These are phyloP conservation scores for Salix purpurea DNA, from an alignment of 345 rosid species.

Conservation along the genomic window DNA sequence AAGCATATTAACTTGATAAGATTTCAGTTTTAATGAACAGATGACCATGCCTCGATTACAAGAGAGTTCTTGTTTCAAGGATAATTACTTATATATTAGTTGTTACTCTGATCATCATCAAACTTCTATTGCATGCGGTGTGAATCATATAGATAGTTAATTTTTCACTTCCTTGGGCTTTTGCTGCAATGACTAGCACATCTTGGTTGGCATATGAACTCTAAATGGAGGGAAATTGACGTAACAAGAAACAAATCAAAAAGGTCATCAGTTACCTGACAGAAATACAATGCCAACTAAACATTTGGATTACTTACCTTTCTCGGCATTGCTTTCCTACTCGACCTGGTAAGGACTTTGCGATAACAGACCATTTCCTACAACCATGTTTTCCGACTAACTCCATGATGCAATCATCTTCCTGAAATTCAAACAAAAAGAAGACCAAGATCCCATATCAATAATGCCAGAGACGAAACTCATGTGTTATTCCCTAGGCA, in stretches of 20 bases:
- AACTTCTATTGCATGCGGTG: too few relatives aligned
- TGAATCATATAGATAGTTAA: too few relatives aligned
- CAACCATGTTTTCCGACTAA: conserved; percentile 12
- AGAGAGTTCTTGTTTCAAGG: too few relatives aligned
- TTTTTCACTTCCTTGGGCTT: too few relatives aligned
- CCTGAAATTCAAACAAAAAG: conserved; percentile 17
- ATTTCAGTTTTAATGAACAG: too few relatives aligned
- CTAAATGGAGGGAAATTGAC: neutral
- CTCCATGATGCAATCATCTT: conserved; percentile 19
- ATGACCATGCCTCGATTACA: too few relatives aligned
- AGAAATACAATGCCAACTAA: too few relatives aligned
- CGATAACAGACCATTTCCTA: conserved; percentile 27
- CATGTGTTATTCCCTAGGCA: too few relatives aligned
- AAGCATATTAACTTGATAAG: too few relatives aligned
- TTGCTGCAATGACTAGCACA: too few relatives aligned
- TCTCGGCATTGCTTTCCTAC: conserved; percentile 30
- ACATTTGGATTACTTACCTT: conserved; percentile 13
- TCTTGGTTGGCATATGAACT: neutral
- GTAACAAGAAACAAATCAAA: neutral
- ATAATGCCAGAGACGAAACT: neutral
- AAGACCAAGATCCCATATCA: neutral
- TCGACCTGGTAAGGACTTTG: conserved; percentile 26
- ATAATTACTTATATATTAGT: too few relatives aligned
- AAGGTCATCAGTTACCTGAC: neutral
- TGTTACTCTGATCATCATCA: too few relatives aligned